phyloP scores from a whole-genome alignment of 331 rosid species.

The Quercus lobata region DNA sequence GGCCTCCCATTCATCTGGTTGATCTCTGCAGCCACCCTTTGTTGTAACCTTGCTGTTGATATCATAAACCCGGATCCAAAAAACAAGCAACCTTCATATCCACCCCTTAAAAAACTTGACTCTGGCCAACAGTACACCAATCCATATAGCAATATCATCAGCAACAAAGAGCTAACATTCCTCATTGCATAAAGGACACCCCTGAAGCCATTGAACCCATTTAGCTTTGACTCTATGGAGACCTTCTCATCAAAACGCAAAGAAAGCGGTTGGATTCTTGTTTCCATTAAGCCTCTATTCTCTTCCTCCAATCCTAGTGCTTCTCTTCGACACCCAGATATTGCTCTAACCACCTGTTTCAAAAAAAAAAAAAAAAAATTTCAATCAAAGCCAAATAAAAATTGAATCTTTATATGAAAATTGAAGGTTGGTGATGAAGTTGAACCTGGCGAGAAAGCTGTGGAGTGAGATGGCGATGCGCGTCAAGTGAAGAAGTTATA shows the following conservation, averaged over 20 bases:
- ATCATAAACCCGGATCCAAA: slow-evolving; percentile 88
- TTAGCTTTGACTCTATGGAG: slow-evolving; percentile 77
- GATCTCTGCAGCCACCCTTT: slow-evolving; percentile 85
- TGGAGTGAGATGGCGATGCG: slow-evolving; percentile 66
- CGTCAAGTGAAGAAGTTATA: slow-evolving; percentile 71
- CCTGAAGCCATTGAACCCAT: slow-evolving; percentile 92
- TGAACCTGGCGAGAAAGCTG: slow-evolving; percentile 88
- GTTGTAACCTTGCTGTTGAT: slow-evolving; percentile 83
- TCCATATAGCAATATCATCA: slow-evolving; percentile 72
- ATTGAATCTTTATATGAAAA: no score
- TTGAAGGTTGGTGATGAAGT: neutral
- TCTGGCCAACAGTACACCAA: slow-evolving; percentile 81
- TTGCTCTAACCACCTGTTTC: slow-evolving; percentile 73
- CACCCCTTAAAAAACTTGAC: slow-evolving; percentile 54
- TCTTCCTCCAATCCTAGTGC: slow-evolving; percentile 96
- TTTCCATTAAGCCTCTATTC: slow-evolving; percentile 79
- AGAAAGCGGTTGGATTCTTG: slow-evolving; percentile 73
- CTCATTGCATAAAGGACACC: slow-evolving; percentile 98
- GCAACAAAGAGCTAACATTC: slow-evolving; percentile 85
- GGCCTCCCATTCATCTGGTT: slow-evolving; percentile 51
- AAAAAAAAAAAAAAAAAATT: neutral
- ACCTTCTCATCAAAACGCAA: slow-evolving; percentile 79
- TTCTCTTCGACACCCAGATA: slow-evolving; percentile 83
- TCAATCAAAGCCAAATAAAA: neutral
- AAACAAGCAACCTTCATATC: slow-evolving; percentile 68